phyloP scores from a whole-genome alignment of 2,329 filamentous ascomycete species.

The Xylaria sp. region DNA sequence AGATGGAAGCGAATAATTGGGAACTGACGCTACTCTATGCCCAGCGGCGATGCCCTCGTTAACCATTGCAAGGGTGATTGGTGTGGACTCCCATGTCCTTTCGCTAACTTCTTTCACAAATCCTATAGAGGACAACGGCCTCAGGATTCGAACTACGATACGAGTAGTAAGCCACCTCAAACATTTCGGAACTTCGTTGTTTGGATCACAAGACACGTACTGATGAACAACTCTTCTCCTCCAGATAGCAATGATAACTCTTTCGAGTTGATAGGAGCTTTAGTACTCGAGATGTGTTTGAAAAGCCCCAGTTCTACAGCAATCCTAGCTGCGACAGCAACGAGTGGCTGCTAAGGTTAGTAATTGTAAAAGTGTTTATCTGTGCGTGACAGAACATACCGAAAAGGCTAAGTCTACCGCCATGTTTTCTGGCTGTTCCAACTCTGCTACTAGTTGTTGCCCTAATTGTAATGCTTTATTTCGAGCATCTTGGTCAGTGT shows the following conservation, averaged over 20 bases:
- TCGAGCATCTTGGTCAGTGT: background rate
- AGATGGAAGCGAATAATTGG: background rate
- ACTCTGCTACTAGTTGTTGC: constrained; percentile 20
- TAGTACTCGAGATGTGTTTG: constrained; percentile 37
- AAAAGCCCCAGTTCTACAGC: constrained; percentile 44
- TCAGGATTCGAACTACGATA: constrained; percentile 29
- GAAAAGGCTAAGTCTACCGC: constrained; percentile 37
- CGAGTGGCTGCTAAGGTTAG: constrained; percentile 36
- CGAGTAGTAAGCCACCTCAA: background rate
- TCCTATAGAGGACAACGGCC: constrained; percentile 40
- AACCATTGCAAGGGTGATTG: constrained; percentile 44
- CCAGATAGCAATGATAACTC: constrained; percentile 40
- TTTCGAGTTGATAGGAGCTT: constrained; percentile 34
- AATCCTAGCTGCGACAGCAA: constrained; percentile 41
- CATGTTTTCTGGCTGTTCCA: constrained; percentile 35
- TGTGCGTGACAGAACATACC: constrained; percentile 16
- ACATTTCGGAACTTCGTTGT: too few relatives aligned
- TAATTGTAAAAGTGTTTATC: background rate
- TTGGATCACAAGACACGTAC: constrained; percentile 29
- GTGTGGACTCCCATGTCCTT: constrained; percentile 42
- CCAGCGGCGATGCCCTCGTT: constrained; percentile 45
- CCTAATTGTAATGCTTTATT: constrained; percentile 1
- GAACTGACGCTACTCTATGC: constrained; percentile 44
- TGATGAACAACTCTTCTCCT: constrained; percentile 45
- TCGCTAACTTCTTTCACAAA: constrained; percentile 44